phyloP scores from a whole-genome alignment of 1,139 yeast genomes.

The Sugiyamaella japonica region DNA sequence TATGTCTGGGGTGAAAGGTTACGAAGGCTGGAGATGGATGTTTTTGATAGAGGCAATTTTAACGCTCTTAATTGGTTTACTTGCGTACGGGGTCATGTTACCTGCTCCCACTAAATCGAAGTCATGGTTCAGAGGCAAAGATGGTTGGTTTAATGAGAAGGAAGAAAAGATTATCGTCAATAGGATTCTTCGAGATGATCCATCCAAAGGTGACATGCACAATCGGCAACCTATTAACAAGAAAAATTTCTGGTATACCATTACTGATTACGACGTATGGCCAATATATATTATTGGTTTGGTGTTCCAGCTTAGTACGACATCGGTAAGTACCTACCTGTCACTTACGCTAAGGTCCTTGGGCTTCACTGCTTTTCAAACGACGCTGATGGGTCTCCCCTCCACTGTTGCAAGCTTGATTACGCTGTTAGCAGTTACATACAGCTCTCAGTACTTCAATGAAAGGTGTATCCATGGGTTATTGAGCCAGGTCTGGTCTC shows the following conservation, averaged over 20 bases:
- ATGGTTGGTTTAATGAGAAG: conserved; percentile 64
- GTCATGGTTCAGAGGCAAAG: conserved; percentile 50
- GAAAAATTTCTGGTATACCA: conserved; percentile 44
- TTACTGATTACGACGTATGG: conserved; percentile 58
- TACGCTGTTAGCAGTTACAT: conserved; percentile 44
- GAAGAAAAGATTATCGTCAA: conserved; percentile 65
- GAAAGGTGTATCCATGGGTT: conserved; percentile 41
- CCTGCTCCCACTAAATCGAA: conserved; percentile 60
- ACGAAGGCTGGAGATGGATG: conserved; percentile 64
- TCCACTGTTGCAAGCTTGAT: conserved; percentile 45
- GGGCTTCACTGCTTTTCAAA: conserved; percentile 56
- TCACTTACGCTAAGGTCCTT: conserved; percentile 51
- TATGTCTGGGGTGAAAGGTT: conserved; percentile 43
- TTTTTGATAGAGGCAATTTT: conserved; percentile 63
- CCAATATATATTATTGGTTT: conserved; percentile 58
- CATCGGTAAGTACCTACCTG: conserved; percentile 49
- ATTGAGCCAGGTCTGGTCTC: conserved; percentile 42
- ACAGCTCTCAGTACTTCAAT: conserved; percentile 46
- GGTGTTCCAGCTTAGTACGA: conserved; percentile 47
- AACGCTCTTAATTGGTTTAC: conserved; percentile 56
- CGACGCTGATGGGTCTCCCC: conserved; percentile 57
- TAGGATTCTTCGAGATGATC: conserved; percentile 64
- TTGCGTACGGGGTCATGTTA: conserved; percentile 51
- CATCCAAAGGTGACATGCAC: conserved; percentile 67
- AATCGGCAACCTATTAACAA: conserved; percentile 56